Base-by-base conservation (phyloP, 1,284 basidiomycete species). In the Termitomyces sp. region DNA sequence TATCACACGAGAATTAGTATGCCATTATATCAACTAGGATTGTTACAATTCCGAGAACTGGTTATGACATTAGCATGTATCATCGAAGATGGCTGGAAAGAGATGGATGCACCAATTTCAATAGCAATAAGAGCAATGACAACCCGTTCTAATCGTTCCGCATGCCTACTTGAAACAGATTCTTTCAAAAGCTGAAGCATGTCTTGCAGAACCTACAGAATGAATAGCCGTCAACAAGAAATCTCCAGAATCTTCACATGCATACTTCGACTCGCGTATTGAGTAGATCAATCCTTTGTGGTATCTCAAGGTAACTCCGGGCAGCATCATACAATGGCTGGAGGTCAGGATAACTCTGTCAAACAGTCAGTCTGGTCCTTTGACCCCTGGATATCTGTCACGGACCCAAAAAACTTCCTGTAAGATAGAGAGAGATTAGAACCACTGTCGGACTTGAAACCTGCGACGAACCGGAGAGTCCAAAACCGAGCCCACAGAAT, bases 111-210 rank as follows among this genome's bases (percentile, higher is more conserved):
- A 89, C 88, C 80, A 55, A 94, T 93, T 69, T 94, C 89, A 50
- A 95, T 86, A 42, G 72, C 93, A 68, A 98, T 97, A 55, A 98
- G 77, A 47, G 86, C 84, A 58, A 98, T 97, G 60, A 98, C 92
- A 58, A 98, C 93, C 62, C 92, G 90, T 69, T 98, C 94, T n/a
- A 98, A 76, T 37, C 93, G 83, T 69, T 98, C 94, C 1, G 91
- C 86, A 63, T 98, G 94, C 62, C 85, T 83, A 57, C 86, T 92
- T 19, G 92, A 93, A 33, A 97, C 95, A 8, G 91, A 90, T 71
- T 97, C 95, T 71, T 97, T 97, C 46, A 98, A 76, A 49, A 98
- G 79, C 67, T 94, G 90, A 8, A 98, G 81, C 91, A 98, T 97
- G 67, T 98, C 94, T 77, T 98, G 94, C 37, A 98, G 73, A 54